Base-by-base conservation (phyloP, 2,329 filamentous ascomycete species). In the Aureobasidium leucospermi region DNA sequence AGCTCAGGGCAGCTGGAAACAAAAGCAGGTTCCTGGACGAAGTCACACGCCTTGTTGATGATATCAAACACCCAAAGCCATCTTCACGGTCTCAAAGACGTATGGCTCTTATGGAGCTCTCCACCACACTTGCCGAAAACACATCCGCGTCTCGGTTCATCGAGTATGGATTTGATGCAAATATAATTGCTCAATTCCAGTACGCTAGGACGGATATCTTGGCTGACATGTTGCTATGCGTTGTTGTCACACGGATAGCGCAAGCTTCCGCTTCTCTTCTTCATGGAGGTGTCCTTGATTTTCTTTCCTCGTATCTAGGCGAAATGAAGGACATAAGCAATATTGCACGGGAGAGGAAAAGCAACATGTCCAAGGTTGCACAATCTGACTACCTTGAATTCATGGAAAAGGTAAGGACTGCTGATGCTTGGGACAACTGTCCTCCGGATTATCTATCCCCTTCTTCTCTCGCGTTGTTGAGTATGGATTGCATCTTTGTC, bases 131-230 rank as follows among this genome's bases (percentile, higher is more conserved):
- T 60, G 65, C 74, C 3, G 78, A 86, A 52, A 85, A 85, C 66
- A 77, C 77, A 0, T 91, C 89, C 65, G 76, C 83, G 31, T 78
- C 79, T 16, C 85, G 88, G 62, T 91, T 96, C 66, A 80, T 88
- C 19, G 86, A 91, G 62, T 86, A 90, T 64, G 84, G 85, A 6
- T 83, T 88, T 59, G 88, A 90, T 62, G 81, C 85, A 58, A 82
- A 81, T 32, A 77, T 96, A 15, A 81, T 90, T 56, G 78, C 81
- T 46, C 81, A 82, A 43, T 76, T 88, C 9, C 79, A 78, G 0
- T 76, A 63, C 51, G 64, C 31, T 32, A 31, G 53, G 39, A 71
- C 65, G 60, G 80, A 76, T 61, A 65, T 66, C 45, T 75, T 74
- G 60, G 80, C 73, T 55, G 85, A 84, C 6, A 88, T 87, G 67